Evolutionary conservation across 306 rosid genomes (phyloP).

Genomic region (Trichosanthes cucumerina): DNA sequence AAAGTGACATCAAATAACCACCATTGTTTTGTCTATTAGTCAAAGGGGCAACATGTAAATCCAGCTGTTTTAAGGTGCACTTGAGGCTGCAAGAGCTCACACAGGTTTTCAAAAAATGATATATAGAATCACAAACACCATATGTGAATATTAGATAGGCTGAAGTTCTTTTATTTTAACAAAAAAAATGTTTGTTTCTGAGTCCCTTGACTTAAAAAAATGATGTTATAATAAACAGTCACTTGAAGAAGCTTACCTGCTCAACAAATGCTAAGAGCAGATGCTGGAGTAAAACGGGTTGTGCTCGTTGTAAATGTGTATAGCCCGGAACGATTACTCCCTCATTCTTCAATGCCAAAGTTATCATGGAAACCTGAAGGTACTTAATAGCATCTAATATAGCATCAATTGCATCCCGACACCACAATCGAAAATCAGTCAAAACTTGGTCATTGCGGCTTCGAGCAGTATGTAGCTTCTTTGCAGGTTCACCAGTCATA

Average conservation of each 20-base stretch:
- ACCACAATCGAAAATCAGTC: slow-evolving; percentile 81
- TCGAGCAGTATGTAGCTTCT: slow-evolving; percentile 88
- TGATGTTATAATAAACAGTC: neutral
- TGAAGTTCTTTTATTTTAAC: neutral
- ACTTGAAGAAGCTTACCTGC: slow-evolving; percentile 43
- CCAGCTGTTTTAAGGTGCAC: neutral
- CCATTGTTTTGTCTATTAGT: neutral
- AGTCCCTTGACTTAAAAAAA: neutral
- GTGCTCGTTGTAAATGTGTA: slow-evolving; percentile 89
- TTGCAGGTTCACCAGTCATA: slow-evolving; percentile 88
- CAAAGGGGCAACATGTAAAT: neutral
- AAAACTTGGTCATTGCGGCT: slow-evolving; percentile 80
- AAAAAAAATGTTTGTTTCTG: neutral
- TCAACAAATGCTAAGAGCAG: slow-evolving; percentile 82
- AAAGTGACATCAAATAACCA: neutral
- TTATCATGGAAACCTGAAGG: slow-evolving; percentile 61
- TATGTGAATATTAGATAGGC: neutral
- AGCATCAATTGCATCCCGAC: slow-evolving; percentile 77
- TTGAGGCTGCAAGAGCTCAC: neutral
- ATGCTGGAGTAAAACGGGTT: slow-evolving; percentile 79
- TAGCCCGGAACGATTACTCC: slow-evolving; percentile 86
- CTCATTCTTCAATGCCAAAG: slow-evolving; percentile 50
- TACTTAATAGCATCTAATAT: slow-evolving; percentile 35
- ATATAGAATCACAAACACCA: neutral
- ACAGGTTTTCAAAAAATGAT: neutral